A percentile compares a stretch with the other conserved stretches of the same genome.
These are phyloP conservation scores for Pisolithus thermaeus DNA, from an alignment of 1,284 basidiomycete genomes.

Conservation along the genomic window DNA sequence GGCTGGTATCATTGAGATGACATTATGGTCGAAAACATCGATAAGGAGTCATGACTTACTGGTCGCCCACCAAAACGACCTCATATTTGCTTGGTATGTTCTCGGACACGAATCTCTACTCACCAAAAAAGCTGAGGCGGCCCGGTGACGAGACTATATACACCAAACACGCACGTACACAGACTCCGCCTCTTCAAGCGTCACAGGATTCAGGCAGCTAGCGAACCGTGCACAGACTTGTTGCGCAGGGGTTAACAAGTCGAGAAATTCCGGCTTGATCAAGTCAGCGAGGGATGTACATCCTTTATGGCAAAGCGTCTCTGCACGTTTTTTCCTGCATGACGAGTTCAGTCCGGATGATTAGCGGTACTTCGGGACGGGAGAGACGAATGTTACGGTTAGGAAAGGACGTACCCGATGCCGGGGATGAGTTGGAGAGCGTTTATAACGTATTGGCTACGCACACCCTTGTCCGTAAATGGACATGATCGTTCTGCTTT, in stretches of 20 bases:
- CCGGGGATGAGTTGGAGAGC: conserved; percentile 25
- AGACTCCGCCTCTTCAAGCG: conserved; percentile 35
- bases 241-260: conserved; percentile 33
- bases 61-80: conserved; percentile 41
- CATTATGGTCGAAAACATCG: conserved; percentile 7
- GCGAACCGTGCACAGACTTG: conserved; percentile 34
- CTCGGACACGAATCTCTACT: conserved; percentile 39
- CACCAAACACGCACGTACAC: conserved; percentile 34
- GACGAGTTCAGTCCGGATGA: neutral
- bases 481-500: no score
- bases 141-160: neutral
- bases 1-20: conserved; percentile 27
- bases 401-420: conserved; percentile 24
- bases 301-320: conserved; percentile 40
- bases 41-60: conserved; percentile 34
- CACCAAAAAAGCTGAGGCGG: neutral
- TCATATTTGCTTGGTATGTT: conserved; percentile 42
- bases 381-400: no score
- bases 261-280: conserved; percentile 31
- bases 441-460: conserved; percentile 6
- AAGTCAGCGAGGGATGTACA: conserved; percentile 41
- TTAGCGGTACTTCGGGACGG: no score
- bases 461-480: neutral
- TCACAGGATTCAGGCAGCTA: conserved; percentile 32
- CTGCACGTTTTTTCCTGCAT: conserved; percentile 35